Evolutionary conservation across 2,329 filamentous ascomycete species (phyloP).

Genomic region (Tolypocladium sp.): DNA sequence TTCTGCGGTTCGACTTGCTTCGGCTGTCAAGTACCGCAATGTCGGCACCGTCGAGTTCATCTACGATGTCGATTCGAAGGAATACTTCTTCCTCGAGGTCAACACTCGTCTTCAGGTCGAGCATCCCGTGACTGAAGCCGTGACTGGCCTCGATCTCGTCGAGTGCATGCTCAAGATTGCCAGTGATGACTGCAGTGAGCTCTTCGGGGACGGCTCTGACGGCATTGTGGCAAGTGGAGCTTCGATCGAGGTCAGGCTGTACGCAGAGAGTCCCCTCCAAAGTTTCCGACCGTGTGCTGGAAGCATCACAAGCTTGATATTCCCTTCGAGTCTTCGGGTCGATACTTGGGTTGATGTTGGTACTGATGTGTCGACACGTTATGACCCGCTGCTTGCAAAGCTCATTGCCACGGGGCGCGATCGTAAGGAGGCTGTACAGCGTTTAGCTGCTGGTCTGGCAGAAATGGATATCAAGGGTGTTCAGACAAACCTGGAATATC

Average conservation of each 20-base stretch:
- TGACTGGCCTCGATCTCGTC: constrained; percentile 66
- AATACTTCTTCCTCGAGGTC: constrained; percentile 38
- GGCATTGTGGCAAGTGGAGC: constrained; percentile 10
- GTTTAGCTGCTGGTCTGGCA: constrained; percentile 51
- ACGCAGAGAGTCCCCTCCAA: constrained; percentile 43
- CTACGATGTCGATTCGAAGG: constrained; percentile 23
- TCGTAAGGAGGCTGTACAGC: constrained; percentile 53
- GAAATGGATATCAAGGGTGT: constrained; percentile 25
- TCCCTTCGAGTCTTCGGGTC: constrained; percentile 43
- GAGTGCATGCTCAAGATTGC: constrained; percentile 33
- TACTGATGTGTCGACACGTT: constrained; percentile 63
- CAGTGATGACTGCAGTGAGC: constrained; percentile 1
- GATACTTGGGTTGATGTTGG: constrained; percentile 61
- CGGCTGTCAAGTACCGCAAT: constrained; percentile 26
- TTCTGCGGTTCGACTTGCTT: constrained; percentile 25
- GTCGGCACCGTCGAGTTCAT: constrained; percentile 38
- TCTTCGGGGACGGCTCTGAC: constrained; percentile 7
- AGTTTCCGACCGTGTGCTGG: constrained; percentile 52
- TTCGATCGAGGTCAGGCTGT: constrained; percentile 30
- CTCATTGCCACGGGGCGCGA: constrained; percentile 56
- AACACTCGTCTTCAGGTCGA: constrained; percentile 42
- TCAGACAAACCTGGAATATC: constrained; percentile 25
- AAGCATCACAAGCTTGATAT: constrained; percentile 45
- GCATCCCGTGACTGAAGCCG: constrained; percentile 56
- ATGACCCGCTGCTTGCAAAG: constrained; percentile 71